Conservation (phyloP, 352 stramenopile genomes). For the Globisporangium cystogenes region DNA sequence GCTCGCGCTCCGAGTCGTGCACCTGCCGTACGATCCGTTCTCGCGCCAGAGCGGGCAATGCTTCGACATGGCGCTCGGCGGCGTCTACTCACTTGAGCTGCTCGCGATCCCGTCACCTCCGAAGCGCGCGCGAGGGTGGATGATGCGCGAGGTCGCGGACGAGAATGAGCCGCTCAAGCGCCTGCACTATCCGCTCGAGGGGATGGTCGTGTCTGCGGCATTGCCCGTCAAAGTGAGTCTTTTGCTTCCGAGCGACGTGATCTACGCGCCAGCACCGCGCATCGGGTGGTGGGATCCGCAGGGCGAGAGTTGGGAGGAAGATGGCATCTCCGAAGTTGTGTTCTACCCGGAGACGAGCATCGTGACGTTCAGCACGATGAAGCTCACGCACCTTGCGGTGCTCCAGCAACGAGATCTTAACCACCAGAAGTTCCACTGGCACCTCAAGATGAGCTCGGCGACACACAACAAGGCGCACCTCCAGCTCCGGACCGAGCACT, state of each 20-base stretch:
- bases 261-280: slow-evolving; percentile 36
- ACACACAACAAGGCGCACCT: slow-evolving; percentile 28
- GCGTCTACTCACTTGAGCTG: slow-evolving; percentile 63
- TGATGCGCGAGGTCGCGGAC: slow-evolving; percentile 67
- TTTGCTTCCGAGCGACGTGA: slow-evolving; percentile 38
- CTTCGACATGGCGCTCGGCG: slow-evolving; percentile 48
- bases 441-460: slow-evolving; percentile 51
- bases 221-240: slow-evolving; percentile 64
- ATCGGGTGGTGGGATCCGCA: slow-evolving; percentile 67
- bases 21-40: slow-evolving; percentile 55
- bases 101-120: slow-evolving; percentile 58
- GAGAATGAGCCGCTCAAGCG: slow-evolving; percentile 41
- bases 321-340: slow-evolving; percentile 63
- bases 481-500: slow-evolving; percentile 50
- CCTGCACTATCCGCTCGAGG: slow-evolving; percentile 70
- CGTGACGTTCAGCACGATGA: slow-evolving; percentile 69
- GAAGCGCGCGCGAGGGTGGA: slow-evolving; percentile 65
- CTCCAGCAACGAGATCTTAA: slow-evolving; percentile 67
- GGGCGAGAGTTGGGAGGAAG: slow-evolving; percentile 55
- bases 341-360: slow-evolving; percentile 51
- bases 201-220: slow-evolving; percentile 60
- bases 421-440: slow-evolving; percentile 59
- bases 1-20: slow-evolving; percentile 55
- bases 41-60: slow-evolving; percentile 19
- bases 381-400: slow-evolving; percentile 66